These are phyloP conservation scores for Mucor circinelloides DNA, from an alignment of 371 early-diverging fungal species.

Conservation along the genomic window DNA sequence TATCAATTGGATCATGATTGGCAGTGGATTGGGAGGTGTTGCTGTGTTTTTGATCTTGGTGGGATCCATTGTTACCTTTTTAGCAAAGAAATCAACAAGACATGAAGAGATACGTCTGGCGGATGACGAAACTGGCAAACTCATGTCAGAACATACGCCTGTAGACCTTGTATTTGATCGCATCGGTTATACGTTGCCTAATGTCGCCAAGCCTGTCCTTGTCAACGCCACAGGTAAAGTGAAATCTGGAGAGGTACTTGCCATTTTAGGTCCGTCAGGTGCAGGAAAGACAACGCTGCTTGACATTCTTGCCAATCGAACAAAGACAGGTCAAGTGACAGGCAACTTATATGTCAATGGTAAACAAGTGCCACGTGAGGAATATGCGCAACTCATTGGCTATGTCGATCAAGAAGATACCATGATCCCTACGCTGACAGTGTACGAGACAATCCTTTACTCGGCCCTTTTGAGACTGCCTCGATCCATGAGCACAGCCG, in stretches of 20 bases:
- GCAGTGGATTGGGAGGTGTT: slow-evolving; percentile 62
- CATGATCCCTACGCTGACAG: slow-evolving; percentile 81
- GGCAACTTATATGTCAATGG: slow-evolving; percentile 74
- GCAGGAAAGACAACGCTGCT: slow-evolving; percentile 74
- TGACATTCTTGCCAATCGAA: slow-evolving; percentile 75
- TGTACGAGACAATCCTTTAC: slow-evolving; percentile 80
- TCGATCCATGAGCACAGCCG: slow-evolving; percentile 57
- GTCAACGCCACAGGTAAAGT: slow-evolving; percentile 71
- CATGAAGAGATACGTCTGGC: slow-evolving; percentile 43
- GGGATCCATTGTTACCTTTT: slow-evolving; percentile 40
- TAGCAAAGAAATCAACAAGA: slow-evolving; percentile 32
- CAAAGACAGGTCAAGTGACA: slow-evolving; percentile 58
- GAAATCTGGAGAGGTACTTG: slow-evolving; percentile 80
- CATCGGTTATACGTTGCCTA: slow-evolving; percentile 56
- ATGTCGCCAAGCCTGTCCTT: slow-evolving; percentile 51
- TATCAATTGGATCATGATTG: slow-evolving; percentile 62
- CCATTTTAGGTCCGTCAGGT: slow-evolving; percentile 84
- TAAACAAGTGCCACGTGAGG: slow-evolving; percentile 49
- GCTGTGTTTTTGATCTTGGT: slow-evolving; percentile 58
- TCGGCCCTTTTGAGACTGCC: slow-evolving; percentile 82
- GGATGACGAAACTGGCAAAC: slow-evolving; percentile 66
- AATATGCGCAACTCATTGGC: slow-evolving; percentile 71
- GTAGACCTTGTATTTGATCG: slow-evolving; percentile 70
- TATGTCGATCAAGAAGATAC: slow-evolving; percentile 90
- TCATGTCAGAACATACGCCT: slow-evolving; percentile 75